Evolutionary conservation across 345 rosid species (phyloP).

Genomic region (Populus deltoides): DNA sequence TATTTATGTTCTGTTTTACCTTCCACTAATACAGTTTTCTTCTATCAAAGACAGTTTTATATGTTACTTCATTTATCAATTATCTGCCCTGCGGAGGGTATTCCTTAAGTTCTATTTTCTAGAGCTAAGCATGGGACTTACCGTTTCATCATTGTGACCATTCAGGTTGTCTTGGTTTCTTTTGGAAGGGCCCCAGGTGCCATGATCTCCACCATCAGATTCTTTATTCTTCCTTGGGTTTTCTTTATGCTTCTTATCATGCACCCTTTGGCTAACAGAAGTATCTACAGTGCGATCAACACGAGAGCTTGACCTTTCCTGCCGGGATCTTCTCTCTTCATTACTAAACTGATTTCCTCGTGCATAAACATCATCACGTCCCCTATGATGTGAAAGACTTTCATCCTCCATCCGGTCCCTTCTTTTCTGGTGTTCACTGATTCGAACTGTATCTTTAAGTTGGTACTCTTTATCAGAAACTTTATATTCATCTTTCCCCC

Average conservation of each 20-base stretch:
- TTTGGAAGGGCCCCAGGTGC: conserved; percentile 43
- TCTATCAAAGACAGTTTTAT: conserved; percentile 3
- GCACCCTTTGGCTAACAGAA: conserved; percentile 58
- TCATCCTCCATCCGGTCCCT: conserved; percentile 68
- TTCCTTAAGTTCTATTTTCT: not conserved
- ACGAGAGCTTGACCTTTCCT: conserved; percentile 57
- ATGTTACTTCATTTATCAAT: conserved; percentile 14
- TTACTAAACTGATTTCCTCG: conserved; percentile 46
- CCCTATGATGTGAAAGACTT: conserved; percentile 51
- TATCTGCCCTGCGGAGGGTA: conserved; percentile 13
- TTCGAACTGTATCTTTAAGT: conserved; percentile 55
- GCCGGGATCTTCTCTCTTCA: conserved; percentile 72
- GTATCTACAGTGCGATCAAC: conserved; percentile 47
- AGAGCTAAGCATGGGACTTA: conserved; percentile 37
- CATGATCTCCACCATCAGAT: conserved; percentile 52
- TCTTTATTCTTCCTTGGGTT: conserved; percentile 62
- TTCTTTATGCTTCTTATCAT: conserved; percentile 68
- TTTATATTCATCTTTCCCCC: conserved; percentile 63
- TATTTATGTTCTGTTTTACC: not conserved
- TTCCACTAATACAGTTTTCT: not conserved
- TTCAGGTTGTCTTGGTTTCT: conserved; percentile 67
- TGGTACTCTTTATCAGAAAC: conserved; percentile 64
- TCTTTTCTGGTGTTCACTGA: conserved; percentile 63
- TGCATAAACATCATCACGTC: conserved; percentile 56
- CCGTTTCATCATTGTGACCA: conserved; percentile 61